Evolutionary conservation across 1,139 yeast species (phyloP), one percentile per base, ranked within the genome.

Genomic region (Wickerhamiella pararugosa): DNA sequence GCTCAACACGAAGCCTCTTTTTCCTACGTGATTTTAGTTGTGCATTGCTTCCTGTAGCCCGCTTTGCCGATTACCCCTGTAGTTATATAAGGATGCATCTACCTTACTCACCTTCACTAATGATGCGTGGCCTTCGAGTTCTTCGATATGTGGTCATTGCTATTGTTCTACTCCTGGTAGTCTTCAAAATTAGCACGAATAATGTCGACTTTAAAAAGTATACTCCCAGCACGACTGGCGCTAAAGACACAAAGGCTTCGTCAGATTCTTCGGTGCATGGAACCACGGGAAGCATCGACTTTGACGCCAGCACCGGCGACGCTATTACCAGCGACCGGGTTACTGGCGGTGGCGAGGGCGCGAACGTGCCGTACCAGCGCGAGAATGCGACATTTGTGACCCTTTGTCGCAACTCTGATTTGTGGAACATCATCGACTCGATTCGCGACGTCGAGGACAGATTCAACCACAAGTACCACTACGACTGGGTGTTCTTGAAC

Each of bases 401-500:
- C n/a, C 61, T 84, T 44, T 86, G 79, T 28, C 64, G 87, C 45
- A 47, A 49, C 30, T 37, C 34, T 5, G 52, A 49, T 30, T 29
- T 49, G 15, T 36, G 39, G 10, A 41, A 41, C 5, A 43, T 49
- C 4, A 34, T 47, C 8, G 45, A 40, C 26, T 39, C 52, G 10
- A 46, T 49, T n/a, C 34, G 41, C 10, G 35, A 44, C 15, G 41
- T 76, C 45, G 84, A 78, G 57, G 82, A 76, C 53, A 63, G 82
- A 40, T 79, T 79, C 63, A 78, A 78, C 59, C 58, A 63, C 33
- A 66, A 70, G 43, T 77, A 58, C 60, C 66, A 75, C 53, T 78
- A 78, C 53, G 84, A 78, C 54, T 78, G 86, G 84, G 77, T 78
- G 7, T 79, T 78, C 52, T 62, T 78, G 45, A 77, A 77, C 55